Evolutionary conservation across 2,329 filamentous ascomycete species (phyloP), one percentile per base, ranked within the genome.

Genomic region (Tolypocladium paradoxum): DNA sequence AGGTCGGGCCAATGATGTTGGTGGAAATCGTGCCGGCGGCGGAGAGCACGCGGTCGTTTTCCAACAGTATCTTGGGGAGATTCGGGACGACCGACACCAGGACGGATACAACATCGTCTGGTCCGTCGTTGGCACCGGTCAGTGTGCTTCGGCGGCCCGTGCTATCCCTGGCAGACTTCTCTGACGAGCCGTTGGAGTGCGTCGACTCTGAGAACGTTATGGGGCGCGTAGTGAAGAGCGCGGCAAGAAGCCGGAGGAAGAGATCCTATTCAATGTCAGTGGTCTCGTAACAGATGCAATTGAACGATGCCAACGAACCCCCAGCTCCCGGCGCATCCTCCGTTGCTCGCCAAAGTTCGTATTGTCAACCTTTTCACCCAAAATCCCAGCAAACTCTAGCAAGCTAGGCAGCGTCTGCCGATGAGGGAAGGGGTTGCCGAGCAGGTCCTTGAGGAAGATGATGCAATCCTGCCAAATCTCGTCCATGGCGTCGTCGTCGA

Each of bases 401-500:
- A 99, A 73, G 50, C 85, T 84, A 7, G 93, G 88, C 38, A 99
- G 71, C 8, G 91, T 92, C 64, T 96, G 91, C 53, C 93, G 80
- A 70, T 99, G 92, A 3, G 93, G 93, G 63, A 99, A 90, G 1
- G 93, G 95, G 64, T 99, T 99, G 27, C 86, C 84, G 31, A 99
- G 76, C 31, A 99, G 80, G 65, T 99, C 95, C 57, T 84, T 87
- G 55, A 97, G 70, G 68, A 99, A 99, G 0, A 86, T 82, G 62
- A 91, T 90, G 67, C 92, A 99, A 65, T 99, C 92, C 40, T 84
- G 79, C 93, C 93, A 99, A 49, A 99, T 96, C 69, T 99, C 93
- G 62, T 99, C 93, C 79, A 96, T 92, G 18, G 93, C 88, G 72
- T 99, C 93, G 62, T 99, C 93, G 64, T 99, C 93, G 14, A 97